A percentile compares a stretch with the other conserved stretches of the same genome.
phyloP scores from a whole-genome alignment of 768 basidiomycete species.

The Boletus rubescentipes region DNA sequence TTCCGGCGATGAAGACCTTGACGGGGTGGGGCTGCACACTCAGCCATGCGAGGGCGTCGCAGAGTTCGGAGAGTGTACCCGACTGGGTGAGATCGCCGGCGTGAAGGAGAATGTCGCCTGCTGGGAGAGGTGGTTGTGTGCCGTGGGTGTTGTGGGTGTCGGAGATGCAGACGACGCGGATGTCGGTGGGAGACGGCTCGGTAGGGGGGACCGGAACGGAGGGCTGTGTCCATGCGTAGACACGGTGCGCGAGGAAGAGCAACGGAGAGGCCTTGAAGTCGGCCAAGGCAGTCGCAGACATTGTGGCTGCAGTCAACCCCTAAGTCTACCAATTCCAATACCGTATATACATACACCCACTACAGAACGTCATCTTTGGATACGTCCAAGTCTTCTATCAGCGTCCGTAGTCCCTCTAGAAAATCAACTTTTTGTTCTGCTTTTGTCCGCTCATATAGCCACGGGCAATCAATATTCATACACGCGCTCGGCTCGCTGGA shows the following conservation, averaged over 20 bases:
- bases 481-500: constrained; percentile 64
- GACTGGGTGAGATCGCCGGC: constrained; percentile 41
- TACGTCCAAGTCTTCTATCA: constrained; percentile 31
- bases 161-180: constrained; percentile 40
- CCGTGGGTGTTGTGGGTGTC: constrained; percentile 39
- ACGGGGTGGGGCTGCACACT: constrained; percentile 34
- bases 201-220: not conserved
- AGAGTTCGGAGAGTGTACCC: constrained; percentile 34
- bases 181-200: constrained; percentile 9
- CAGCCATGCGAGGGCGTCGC: constrained; percentile 32
- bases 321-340: too few relatives aligned
- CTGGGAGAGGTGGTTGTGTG: constrained; percentile 29
- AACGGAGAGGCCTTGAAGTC: constrained; percentile 10
- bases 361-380: not conserved
- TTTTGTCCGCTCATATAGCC: constrained; percentile 72
- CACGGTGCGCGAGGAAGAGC: constrained; percentile 10
- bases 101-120: constrained; percentile 43
- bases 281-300: not conserved
- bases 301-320: too few relatives aligned
- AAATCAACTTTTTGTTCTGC: constrained; percentile 42
- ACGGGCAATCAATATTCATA: constrained; percentile 83
- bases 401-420: constrained; percentile 29
- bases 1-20: constrained; percentile 46
- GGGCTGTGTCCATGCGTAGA: constrained; percentile 13
- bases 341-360: too few relatives aligned